Conservation (phyloP, 768 basidiomycete species). For the Boletus rubescentipes region DNA sequence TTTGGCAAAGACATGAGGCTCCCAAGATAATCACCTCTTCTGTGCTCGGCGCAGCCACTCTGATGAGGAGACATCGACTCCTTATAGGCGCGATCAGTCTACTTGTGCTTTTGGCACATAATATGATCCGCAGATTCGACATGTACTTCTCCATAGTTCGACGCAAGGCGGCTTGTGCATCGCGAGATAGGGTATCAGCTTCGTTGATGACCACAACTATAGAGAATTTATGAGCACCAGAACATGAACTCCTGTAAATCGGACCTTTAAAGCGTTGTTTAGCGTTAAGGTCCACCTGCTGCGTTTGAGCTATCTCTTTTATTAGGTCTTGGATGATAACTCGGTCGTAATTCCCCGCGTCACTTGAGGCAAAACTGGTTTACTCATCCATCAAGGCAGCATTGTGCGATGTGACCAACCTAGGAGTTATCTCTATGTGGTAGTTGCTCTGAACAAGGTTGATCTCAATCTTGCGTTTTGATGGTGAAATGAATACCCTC, state of each 20-base stretch:
- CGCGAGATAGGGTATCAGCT: constrained; percentile 90
- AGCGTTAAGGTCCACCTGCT: constrained; percentile 94
- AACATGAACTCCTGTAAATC: background rate
- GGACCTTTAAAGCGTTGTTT: constrained; percentile 96
- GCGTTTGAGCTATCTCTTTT: constrained; percentile 98
- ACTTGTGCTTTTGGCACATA: constrained; percentile 94
- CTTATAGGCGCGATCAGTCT: constrained; percentile 96
- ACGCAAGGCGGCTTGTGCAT: constrained; percentile 95
- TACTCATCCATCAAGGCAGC: background rate
- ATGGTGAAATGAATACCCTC: constrained; percentile 91
- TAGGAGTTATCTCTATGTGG: constrained; percentile 96
- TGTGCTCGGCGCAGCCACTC: constrained; percentile 83
- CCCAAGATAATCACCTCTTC: constrained; percentile 58
- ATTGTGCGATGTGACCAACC: constrained; percentile 46
- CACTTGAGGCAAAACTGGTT: constrained; percentile 48
- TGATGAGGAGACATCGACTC: constrained; percentile 89
- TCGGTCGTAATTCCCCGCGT: constrained; percentile 94
- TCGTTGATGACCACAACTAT: constrained; percentile 98
- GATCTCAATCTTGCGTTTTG: constrained; percentile 91
- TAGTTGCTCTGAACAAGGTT: constrained; percentile 98
- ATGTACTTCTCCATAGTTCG: constrained; percentile 99
- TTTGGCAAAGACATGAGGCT: background rate
- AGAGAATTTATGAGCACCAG: background rate
- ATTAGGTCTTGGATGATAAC: constrained; percentile 95
- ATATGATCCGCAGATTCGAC: constrained; percentile 94